Evolutionary conservation across 176 grass and related monocot genomes (phyloP).

Genomic region (Carex parvula): DNA sequence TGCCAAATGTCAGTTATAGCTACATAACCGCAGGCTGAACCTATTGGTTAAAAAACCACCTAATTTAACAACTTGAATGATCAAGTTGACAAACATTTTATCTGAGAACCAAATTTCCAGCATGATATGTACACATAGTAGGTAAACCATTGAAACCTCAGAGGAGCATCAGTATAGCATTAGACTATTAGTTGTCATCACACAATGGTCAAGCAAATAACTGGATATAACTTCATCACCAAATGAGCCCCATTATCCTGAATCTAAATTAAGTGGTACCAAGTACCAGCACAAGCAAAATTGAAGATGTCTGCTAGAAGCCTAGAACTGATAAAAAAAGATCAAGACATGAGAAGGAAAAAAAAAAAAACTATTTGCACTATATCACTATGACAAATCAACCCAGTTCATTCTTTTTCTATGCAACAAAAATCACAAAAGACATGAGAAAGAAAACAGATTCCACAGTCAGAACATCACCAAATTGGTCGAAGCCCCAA

Average conservation of each 20-base stretch:
- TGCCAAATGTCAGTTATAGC: not conserved
- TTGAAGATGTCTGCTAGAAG: not conserved
- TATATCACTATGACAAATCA: conserved; percentile 21
- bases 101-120: not conserved
- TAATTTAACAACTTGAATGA: not conserved
- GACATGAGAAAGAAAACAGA: not conserved
- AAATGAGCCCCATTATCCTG: not conserved
- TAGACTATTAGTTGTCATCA: not conserved
- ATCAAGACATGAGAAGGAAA: not conserved
- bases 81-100: not conserved
- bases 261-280: not conserved
- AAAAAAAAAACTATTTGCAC: conserved; percentile 13
- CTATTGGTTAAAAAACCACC: not conserved
- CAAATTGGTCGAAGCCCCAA: conserved; percentile 66
- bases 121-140: not conserved
- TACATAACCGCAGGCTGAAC: not conserved
- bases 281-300: not conserved
- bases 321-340: not conserved
- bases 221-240: not conserved
- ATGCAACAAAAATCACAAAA: conserved; percentile 16
- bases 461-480: conserved; percentile 76
- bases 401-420: conserved; percentile 16
- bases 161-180: not conserved
- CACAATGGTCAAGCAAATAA: conserved; percentile 14
- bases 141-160: not conserved